A percentile compares a stretch with the other conserved stretches of the same genome.
Conservation (phyloP, 2,329 filamentous ascomycete genomes). For the Cladophialophora exuberans region DNA sequence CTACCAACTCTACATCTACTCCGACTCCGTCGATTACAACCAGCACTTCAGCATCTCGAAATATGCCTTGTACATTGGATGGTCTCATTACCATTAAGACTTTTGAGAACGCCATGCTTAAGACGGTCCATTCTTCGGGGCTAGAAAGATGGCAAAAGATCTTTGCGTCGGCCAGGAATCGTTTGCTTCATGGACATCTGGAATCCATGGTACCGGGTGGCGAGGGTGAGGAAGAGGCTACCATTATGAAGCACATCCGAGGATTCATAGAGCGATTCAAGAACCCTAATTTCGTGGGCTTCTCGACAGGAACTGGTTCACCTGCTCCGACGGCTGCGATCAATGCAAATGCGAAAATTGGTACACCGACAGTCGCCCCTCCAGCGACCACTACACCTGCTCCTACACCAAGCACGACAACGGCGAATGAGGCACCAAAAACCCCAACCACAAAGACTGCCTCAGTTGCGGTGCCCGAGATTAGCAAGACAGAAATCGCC, state of each 20-base stretch:
- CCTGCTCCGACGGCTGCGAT: conserved; percentile 21
- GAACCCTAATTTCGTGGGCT: conserved; percentile 31
- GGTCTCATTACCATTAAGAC: conserved; percentile 27
- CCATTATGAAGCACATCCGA: conserved; percentile 30
- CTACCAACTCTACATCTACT: conserved; percentile 1
- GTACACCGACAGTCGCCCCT: too few species aligned
- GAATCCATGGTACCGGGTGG: conserved; percentile 25
- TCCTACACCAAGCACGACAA: too few species aligned
- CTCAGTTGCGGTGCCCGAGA: too few species aligned
- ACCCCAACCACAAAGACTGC: too few species aligned
- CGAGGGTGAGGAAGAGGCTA: conserved; percentile 30
- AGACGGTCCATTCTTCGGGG: conserved; percentile 25
- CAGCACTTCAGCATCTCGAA: conserved; percentile 27
- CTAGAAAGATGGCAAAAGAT: conserved; percentile 27
- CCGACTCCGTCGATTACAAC: conserved; percentile 10
- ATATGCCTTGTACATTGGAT: conserved; percentile 31
- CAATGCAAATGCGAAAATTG: too few species aligned
- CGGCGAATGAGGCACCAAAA: too few species aligned
- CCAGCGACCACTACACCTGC: too few species aligned
- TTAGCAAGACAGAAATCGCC: too few species aligned
- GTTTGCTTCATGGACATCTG: conserved; percentile 29
- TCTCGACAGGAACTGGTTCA: conserved; percentile 21
- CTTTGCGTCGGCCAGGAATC: conserved; percentile 30
- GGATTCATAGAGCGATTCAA: conserved; percentile 29
- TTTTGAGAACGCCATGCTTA: conserved; percentile 30